Conservation (phyloP, 495 filamentous ascomycete species). For the Penicillium fimorum region DNA sequence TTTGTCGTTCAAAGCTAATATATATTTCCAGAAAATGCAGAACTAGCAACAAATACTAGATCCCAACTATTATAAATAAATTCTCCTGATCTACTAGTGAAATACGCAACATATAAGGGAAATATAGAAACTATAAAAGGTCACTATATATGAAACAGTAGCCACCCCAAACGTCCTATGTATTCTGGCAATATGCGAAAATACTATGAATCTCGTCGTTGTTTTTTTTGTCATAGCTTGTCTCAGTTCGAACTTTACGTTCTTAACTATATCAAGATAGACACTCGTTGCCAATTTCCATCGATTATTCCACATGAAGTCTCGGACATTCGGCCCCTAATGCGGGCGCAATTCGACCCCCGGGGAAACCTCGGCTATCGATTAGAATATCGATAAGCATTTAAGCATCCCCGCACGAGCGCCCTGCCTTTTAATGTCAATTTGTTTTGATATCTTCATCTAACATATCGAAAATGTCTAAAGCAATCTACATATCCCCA, state of each 20-base stretch:
- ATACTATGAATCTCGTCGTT: background rate
- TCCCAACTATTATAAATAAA: background rate
- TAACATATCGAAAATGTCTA: conserved; percentile 45
- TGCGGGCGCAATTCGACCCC: background rate
- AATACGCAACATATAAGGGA: no score
- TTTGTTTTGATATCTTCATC: conserved; percentile 1
- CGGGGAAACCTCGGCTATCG: conserved; percentile 25
- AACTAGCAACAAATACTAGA: background rate
- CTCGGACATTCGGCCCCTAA: background rate
- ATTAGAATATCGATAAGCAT: conserved; percentile 28
- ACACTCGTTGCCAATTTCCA: background rate
- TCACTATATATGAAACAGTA: background rate
- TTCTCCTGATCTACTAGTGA: background rate
- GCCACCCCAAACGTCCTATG: background rate
- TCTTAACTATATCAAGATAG: background rate
- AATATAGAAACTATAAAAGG: background rate
- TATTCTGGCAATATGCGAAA: background rate
- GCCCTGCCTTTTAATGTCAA: background rate
- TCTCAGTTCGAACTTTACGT: background rate
- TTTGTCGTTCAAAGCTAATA: background rate
- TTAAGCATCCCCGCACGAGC: conserved; percentile 21
- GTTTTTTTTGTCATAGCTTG: background rate
- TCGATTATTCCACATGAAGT: background rate
- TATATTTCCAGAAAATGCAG: background rate
- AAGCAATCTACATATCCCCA: conserved; percentile 47